These are phyloP conservation scores for Crotalaria pallida DNA, from an alignment of 306 rosid genomes.

Conservation along the genomic window DNA sequence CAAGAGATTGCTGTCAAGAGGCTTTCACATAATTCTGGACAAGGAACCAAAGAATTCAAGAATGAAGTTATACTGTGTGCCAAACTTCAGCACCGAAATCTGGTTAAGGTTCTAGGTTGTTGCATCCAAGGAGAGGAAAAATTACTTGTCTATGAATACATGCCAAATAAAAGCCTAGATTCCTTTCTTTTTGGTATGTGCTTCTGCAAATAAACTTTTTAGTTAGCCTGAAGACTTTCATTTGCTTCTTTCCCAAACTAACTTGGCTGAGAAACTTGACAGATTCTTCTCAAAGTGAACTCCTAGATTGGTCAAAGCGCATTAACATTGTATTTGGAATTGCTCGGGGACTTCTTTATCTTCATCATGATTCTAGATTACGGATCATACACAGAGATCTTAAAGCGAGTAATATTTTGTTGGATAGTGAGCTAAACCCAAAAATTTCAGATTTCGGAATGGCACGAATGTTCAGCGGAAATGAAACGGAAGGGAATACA, in stretches of 20 bases:
- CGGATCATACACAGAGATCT: constrained; percentile 33
- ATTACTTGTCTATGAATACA: constrained; percentile 24
- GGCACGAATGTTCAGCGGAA: constrained; percentile 14
- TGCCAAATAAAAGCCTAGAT: constrained; percentile 36
- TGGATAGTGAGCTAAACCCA: constrained; percentile 17
- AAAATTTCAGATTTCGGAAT: constrained; percentile 34
- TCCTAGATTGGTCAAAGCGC: constrained; percentile 22
- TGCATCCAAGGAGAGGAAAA: constrained; percentile 29
- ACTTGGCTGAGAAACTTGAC: background rate
- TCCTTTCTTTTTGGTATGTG: constrained; percentile 31
- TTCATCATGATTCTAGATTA: constrained; percentile 35
- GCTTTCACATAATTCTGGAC: constrained; percentile 26
- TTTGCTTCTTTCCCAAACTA: background rate
- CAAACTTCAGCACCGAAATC: constrained; percentile 45
- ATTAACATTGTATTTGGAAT: constrained; percentile 25
- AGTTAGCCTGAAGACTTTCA: background rate
- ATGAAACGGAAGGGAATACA: constrained; percentile 20
- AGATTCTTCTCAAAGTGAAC: background rate
- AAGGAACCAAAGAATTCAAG: constrained; percentile 32
- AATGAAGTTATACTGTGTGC: constrained; percentile 38
- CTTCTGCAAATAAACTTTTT: background rate
- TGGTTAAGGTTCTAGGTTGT: constrained; percentile 42
- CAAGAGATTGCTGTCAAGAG: constrained; percentile 41
- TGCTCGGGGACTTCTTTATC: constrained; percentile 27
- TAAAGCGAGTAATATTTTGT: constrained; percentile 28